Conservation (phyloP, 2,329 filamentous ascomycete species). For the Mycogone perniciosa region DNA sequence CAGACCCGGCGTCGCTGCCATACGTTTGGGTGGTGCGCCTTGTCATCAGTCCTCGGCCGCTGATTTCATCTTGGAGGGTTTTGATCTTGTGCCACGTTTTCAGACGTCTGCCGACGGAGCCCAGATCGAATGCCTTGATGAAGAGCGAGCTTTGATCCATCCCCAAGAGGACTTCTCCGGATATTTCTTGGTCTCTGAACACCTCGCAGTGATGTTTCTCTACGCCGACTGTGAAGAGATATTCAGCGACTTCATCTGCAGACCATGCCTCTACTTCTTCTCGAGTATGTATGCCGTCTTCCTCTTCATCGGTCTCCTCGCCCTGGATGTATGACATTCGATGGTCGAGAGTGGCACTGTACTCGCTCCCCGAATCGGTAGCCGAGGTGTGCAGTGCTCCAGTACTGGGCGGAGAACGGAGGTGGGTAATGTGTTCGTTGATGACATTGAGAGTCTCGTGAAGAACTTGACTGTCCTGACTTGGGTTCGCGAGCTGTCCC, state of each 20-base stretch:
- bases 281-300: constrained; percentile 61
- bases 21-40: constrained; percentile 51
- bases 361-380: constrained; percentile 83
- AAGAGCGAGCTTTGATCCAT: constrained; percentile 96
- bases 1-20: constrained; percentile 53
- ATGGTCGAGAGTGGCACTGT: constrained; percentile 71
- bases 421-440: constrained; percentile 90
- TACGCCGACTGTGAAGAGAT: constrained; percentile 77
- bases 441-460: constrained; percentile 94
- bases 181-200: constrained; percentile 92
- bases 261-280: constrained; percentile 75
- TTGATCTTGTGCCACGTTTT: constrained; percentile 98
- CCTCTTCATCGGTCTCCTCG: constrained; percentile 93
- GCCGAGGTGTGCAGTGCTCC: constrained; percentile 45
- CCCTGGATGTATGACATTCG: constrained; percentile 88
- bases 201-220: constrained; percentile 89
- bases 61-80: constrained; percentile 79
- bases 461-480: constrained; percentile 66
- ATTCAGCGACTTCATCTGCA: constrained; percentile 77
- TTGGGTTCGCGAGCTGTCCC: constrained; percentile 35
- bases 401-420: constrained; percentile 51
- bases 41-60: constrained; percentile 37
- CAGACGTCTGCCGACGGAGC: constrained; percentile 78
- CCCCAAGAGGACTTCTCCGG: constrained; percentile 82
- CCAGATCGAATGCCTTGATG: constrained; percentile 90